Evolutionary conservation across 148 eudicot species (phyloP), one percentile per base, ranked within the genome.

Genomic region (Rhododendron williamsianum): DNA sequence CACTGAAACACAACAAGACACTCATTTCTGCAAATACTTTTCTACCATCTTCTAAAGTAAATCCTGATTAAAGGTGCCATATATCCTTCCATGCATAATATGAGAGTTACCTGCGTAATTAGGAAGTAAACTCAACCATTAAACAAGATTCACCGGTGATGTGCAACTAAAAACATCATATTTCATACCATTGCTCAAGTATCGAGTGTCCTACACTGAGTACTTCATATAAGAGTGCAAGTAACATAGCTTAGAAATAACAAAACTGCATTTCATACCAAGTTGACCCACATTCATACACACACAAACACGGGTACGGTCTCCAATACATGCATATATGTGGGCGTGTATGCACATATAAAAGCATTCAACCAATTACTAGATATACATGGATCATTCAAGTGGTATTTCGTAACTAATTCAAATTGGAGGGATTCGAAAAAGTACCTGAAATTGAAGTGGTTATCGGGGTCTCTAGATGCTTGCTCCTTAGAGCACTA

Each of bases 371-470:
- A 4, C 36, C 38, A 30, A 27, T 2, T 71, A 71, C 76, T 3
- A 30, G 38, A 71, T 71, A 54, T n/a, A 11, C 8, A 69, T 30
- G 36, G 6, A 71, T 71, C 18, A 71, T 27, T 30, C 0, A 30
- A 71, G 23, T 51, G 15, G n/a, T 10, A 80, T 27, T 9, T 0
- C 30, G 23, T 51, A 16, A 78, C 35, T 11, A 76, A n/a, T n/a
- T 46, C 54, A 46, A 78, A 11, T 46, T 0, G 16, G 19, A 41
- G 21, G 49, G 4, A 82, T 18, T 3, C 15, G 5, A 41, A 52
- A 36, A 65, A 74, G 36, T 67, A 97, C 99, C 99, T 95, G 87
- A 97, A 94, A 89, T 97, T 97, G 88, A 97, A 97, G 90, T 89
- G 91, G 87, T 93, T 92, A 82, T 94, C 97, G 85, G 99, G 97